Base-by-base conservation (phyloP, 2,329 filamentous ascomycete species). In the Nemania bipapillata region DNA sequence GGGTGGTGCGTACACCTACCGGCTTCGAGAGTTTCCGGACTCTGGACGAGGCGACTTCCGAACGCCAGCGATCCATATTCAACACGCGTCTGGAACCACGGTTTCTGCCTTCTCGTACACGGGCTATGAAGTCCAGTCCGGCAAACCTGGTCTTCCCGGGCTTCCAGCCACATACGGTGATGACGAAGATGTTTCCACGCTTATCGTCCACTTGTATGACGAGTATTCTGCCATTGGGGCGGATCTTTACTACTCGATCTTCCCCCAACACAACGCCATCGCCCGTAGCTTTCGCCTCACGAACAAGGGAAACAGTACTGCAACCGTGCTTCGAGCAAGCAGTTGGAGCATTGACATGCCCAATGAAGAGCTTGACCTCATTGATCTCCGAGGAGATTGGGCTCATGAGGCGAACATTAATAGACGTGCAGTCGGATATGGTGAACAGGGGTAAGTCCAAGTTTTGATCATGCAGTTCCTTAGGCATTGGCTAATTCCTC, bases 351-450 rank as follows among this genome's bases (percentile, higher is more conserved):
- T 88, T 0, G 89, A 91, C 66, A 79, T 89, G 47, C 88, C 88
- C 0, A 86, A 85, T 59, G 80, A 86, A 22, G 87, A 91, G 8
- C 80, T 89, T 17, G 86, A 91, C 22, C 86, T 91, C 83, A 80
- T 91, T 59, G 85, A 88, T 71, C 80, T 90, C 0, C 82, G 85
- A 1, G 89, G 89, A 1, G 89, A 91, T 68, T 91, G 89, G 89
- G 82, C 86, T 0, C 79, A 87, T 20, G 89, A 91, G 74, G 84
- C 84, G 20, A 85, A 84, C 42, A 83, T 85, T 3, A 83, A 86
- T 57, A 83, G 86, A 57, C 80, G 87, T 40, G 85, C 83, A 68
- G 82, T 90, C 1, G 84, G 87, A 28, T 88, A 85, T 60, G 89
- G 89, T 8, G 79, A 79, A 0, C 86, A 87, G 73, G 83, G 86